phyloP scores from a whole-genome alignment of 108 stramenopile genomes.

The Skeletonema costatum region DNA sequence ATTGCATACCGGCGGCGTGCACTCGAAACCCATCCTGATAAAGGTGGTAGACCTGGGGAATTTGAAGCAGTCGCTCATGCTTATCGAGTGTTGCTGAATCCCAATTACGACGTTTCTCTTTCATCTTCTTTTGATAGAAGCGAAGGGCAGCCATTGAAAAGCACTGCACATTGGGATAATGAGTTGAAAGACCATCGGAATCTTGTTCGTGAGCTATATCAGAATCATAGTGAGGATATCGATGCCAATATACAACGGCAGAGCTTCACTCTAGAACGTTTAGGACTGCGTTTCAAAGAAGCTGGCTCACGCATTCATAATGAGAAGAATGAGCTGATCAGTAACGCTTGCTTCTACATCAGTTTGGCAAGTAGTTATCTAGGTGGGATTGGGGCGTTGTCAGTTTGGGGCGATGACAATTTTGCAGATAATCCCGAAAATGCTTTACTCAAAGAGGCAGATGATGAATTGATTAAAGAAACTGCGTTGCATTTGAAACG shows the following conservation, averaged over 20 bases:
- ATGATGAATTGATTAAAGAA: constrained; percentile 40
- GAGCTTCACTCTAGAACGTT: constrained; percentile 15
- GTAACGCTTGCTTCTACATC: constrained; percentile 68
- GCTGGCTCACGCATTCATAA: constrained; percentile 56
- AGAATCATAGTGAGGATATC: constrained; percentile 52
- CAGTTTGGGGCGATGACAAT: constrained; percentile 23
- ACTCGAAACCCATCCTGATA: constrained; percentile 60
- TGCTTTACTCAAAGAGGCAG: constrained; percentile 33
- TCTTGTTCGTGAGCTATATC: constrained; percentile 60
- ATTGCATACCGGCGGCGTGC: constrained; percentile 53
- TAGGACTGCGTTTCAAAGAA: constrained; percentile 48
- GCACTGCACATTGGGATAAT: constrained; percentile 59
- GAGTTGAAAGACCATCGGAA: constrained; percentile 59
- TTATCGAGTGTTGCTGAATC: constrained; percentile 36
- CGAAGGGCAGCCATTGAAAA: constrained; percentile 12
- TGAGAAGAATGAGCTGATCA: constrained; percentile 54
- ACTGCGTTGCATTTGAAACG: constrained; percentile 61
- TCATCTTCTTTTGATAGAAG: constrained; percentile 8
- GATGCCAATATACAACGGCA: constrained; percentile 39
- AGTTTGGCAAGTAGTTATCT: constrained; percentile 59
- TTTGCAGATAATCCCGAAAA: constrained; percentile 11
- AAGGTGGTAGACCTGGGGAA: constrained; percentile 52
- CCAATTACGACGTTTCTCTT: constrained; percentile 14
- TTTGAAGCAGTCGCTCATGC: constrained; percentile 39
- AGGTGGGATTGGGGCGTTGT: constrained; percentile 60